These are phyloP conservation scores for Daldinia concentrica DNA, from an alignment of 495 filamentous ascomycete genomes.

Conservation along the genomic window DNA sequence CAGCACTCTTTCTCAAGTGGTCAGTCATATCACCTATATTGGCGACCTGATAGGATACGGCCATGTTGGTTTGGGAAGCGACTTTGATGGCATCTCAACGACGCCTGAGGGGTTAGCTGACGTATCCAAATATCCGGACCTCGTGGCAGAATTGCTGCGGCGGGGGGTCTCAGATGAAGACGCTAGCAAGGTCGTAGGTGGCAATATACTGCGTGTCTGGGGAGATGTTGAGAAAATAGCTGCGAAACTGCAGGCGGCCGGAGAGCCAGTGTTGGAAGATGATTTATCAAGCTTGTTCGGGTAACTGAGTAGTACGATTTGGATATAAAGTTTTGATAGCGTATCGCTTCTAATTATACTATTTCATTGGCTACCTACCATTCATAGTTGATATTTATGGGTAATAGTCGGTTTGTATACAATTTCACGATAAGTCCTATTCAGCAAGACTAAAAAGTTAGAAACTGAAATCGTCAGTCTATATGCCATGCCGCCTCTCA, in stretches of 20 bases:
- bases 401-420: background rate
- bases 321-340: background rate
- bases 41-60: slow-evolving; percentile 75
- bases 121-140: slow-evolving; percentile 82
- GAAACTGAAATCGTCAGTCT: background rate
- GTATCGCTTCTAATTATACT: background rate
- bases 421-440: background rate
- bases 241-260: slow-evolving; percentile 64
- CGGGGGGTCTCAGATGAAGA: slow-evolving; percentile 74
- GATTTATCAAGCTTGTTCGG: slow-evolving; percentile 41
- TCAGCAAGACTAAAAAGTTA: no score
- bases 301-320: background rate
- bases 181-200: slow-evolving; percentile 72
- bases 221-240: slow-evolving; percentile 73
- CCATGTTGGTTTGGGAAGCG: slow-evolving; percentile 77
- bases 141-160: slow-evolving; percentile 76
- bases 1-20: slow-evolving; percentile 81
- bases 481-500: background rate
- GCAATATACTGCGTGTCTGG: slow-evolving; percentile 82
- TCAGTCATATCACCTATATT: slow-evolving; percentile 75
- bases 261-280: slow-evolving; percentile 72
- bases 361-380: background rate
- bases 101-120: slow-evolving; percentile 74
- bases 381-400: background rate
- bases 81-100: slow-evolving; percentile 73